Evolutionary conservation across 2,329 filamentous ascomycete genomes (phyloP).

Genomic region (Calonectria pseudoturangicola): DNA sequence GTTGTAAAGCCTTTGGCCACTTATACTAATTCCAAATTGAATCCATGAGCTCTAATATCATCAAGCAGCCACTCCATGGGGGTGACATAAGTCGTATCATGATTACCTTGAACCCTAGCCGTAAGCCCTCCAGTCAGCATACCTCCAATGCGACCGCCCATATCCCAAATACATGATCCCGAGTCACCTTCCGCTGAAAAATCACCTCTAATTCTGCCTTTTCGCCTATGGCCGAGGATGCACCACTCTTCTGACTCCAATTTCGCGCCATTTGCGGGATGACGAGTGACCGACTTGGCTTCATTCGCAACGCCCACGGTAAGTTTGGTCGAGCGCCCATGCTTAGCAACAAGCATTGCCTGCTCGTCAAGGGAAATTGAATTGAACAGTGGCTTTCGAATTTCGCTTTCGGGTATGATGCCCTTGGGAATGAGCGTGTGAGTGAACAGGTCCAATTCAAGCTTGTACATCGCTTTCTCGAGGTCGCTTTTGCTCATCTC

Average conservation of each 20-base stretch:
- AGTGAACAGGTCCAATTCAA: not conserved
- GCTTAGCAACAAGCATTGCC: constrained; percentile 14
- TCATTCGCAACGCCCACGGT: constrained; percentile 26
- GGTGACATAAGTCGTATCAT: constrained; percentile 26
- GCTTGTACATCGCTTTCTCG: too few relatives aligned
- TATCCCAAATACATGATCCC: constrained; percentile 25
- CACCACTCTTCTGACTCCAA: constrained; percentile 37
- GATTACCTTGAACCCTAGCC: not conserved
- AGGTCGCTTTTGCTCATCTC: not conserved
- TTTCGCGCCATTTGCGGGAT: not conserved
- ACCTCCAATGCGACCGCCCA: constrained; percentile 9
- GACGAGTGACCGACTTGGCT: constrained; percentile 18
- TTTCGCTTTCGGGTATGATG: constrained; percentile 17
- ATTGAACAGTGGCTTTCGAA: not conserved
- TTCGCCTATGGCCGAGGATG: not conserved
- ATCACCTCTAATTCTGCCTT: not conserved
- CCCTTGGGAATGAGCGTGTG: not conserved
- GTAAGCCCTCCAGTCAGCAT: not conserved
- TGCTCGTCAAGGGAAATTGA: not conserved
- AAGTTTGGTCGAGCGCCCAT: not conserved
- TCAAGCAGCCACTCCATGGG: constrained; percentile 40
- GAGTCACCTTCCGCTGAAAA: not conserved
- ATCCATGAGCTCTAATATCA: constrained; percentile 26
- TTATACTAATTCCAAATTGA: constrained; percentile 22
- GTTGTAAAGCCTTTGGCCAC: too few relatives aligned